phyloP scores from a whole-genome alignment of 495 filamentous ascomycete species.

The Daldinia childiae region DNA sequence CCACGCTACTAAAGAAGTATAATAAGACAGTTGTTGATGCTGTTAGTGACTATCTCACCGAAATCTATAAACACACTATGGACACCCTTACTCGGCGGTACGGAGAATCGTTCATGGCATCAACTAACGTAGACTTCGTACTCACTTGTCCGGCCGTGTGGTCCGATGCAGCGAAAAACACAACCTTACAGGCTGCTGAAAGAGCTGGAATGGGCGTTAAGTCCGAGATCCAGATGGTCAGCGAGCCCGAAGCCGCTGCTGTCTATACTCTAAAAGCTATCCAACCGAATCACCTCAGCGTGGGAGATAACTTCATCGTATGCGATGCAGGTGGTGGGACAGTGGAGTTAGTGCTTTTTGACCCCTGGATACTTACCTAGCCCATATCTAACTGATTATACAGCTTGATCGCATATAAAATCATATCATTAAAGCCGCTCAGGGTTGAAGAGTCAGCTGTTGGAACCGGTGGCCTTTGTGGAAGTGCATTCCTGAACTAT shows the following conservation, averaged over 20 bases:
- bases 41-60: constrained; percentile 73
- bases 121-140: constrained; percentile 71
- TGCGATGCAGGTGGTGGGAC: constrained; percentile 85
- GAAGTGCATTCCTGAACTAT: constrained; percentile 75
- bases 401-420: constrained; percentile 73
- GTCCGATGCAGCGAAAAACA: constrained; percentile 77
- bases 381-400: constrained; percentile 31
- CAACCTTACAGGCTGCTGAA: constrained; percentile 71
- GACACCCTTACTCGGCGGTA: constrained; percentile 73
- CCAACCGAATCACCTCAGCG: constrained; percentile 68
- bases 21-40: constrained; percentile 69
- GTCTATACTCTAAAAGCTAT: constrained; percentile 75
- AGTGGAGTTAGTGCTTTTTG: constrained; percentile 59
- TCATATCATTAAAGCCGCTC: constrained; percentile 66
- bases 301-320: constrained; percentile 77
- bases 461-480: constrained; percentile 72
- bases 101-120: constrained; percentile 68
- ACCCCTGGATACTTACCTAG: constrained; percentile 36
- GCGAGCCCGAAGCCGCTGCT: constrained; percentile 79
- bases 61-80: constrained; percentile 78
- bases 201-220: constrained; percentile 71
- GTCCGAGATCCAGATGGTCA: constrained; percentile 71
- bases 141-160: constrained; percentile 85
- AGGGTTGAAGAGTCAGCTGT: constrained; percentile 71
- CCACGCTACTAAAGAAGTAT: constrained; percentile 72